Base-by-base conservation (phyloP, 805 yeast genomes). In the Ogataea siamensis region DNA sequence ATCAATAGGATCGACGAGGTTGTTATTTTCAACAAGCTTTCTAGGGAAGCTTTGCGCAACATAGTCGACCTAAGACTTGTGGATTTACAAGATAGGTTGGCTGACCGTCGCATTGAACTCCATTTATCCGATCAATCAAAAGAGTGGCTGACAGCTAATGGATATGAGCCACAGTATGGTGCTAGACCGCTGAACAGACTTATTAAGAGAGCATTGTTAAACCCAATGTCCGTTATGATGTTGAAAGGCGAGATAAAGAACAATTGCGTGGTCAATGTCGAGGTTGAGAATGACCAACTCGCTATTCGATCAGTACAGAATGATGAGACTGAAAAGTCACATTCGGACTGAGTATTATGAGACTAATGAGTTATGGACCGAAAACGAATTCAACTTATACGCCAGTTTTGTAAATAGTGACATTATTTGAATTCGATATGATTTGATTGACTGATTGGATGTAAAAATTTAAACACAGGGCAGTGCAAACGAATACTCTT, bases 111-210 rank as follows among this genome's bases (percentile, higher is more conserved):
- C 54, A 91, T 93, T 54, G 64, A 61, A 2, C 57, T 77, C 40
- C 49, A 49, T 15, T 58, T 84, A 24, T 57, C 75, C 2, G 76
- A 73, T 7, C 78, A 64, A 2, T 94, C 91, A 4, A 87, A 83
- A 58, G 74, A 71, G 10, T 81, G 93, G 83, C 68, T 93, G 25
- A 80, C 91, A 4, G 79, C 82, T 19, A 70, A 83, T 48, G 99
- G 99, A 3, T 93, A 91, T 59, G 97, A 91, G 56, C 85, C 87
- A 21, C 62, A 81, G 28, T 93, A 91, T 56, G 99, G 99, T 51
- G 99, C 99, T 0, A 77, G 99, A 57, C 99, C 99, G 8, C 72
- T 93, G 60, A 91, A 93, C 68, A 76, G 99, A 53, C 73, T 88
- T 36, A 79, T 91, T 43, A 95, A 88, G 60, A 86, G 83, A 67